Base-by-base conservation (phyloP, 768 basidiomycete genomes). In the Boletus rubescentipes region DNA sequence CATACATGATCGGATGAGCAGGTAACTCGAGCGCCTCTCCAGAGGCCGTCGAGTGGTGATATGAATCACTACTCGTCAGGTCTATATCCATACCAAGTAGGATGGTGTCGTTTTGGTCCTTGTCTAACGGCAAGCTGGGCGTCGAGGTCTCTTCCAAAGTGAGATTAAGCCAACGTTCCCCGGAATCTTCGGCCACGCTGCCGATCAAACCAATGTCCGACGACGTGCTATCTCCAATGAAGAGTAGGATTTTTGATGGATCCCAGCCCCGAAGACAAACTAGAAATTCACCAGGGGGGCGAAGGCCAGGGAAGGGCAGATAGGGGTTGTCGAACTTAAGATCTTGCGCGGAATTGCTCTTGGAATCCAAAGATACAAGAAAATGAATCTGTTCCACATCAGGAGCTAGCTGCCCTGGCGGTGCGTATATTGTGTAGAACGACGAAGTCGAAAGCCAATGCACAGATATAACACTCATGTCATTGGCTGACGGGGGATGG, bases 391-490 rank as follows among this genome's bases (percentile, higher is more conserved):
- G 78, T 37, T 74, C 72, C 31, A 63, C 62, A 18, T 80, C 76
- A 3, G 77, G 70, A 10, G 60, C 58, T 7, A 73, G 52, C 26
- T 67, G 65, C 4, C 62, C 68, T 9, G 75, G 78, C 51, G 82
- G 77, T 3, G 77, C 76, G 61, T 87, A 91, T 51, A 82, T 80
- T 20, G 81, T 77, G 52, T 86, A 77, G 67, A 91, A 91, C 4
- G 85, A 83, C 23, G 85, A 78, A 10, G 82, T 78, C 1, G 85
- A 78, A 8, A 91, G 75, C 90, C 90, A 93, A 23, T 79, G 75
- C 9, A 82, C 68, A 7, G 84, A 82, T 26, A 84, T 74, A 32
- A 74, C 42, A 77, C 78, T 61, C 70, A 74, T 55, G 62, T 67
- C 75, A 38, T 75, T 72, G 12, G 77, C 71, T 0, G 84, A 79